Percentiles rank a stretch among this genome's conserved stretches.
Evolutionary conservation across 1,139 yeast species (phyloP).

Genomic region (Lodderomyces pseudojiufengensis): DNA sequence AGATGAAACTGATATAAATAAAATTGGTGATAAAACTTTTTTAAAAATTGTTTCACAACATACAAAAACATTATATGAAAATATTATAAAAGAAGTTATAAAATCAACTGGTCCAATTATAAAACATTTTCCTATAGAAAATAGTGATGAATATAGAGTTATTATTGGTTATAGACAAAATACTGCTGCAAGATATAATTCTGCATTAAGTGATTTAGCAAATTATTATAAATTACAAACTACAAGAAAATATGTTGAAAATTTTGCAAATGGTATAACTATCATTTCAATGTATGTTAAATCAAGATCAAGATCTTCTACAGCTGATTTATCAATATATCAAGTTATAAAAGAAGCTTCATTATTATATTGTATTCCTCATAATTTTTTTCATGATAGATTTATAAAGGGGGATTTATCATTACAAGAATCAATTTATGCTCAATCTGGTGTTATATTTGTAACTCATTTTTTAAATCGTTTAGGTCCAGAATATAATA

Average conservation of each 20-base stretch:
- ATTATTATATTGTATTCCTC: conserved; percentile 85
- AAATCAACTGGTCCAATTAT: conserved; percentile 89
- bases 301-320: conserved; percentile 41
- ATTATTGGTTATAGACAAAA: conserved; percentile 86
- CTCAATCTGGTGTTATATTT: conserved; percentile 90
- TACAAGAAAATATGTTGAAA: conserved; percentile 90
- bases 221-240: conserved; percentile 84
- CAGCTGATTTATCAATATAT: conserved; percentile 70
- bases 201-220: conserved; percentile 84
- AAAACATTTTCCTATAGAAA: conserved; percentile 78
- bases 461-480: conserved; percentile 93
- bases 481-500: conserved; percentile 84
- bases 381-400: conserved; percentile 71
- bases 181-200: conserved; percentile 81
- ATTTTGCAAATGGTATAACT: conserved; percentile 85
- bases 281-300: conserved; percentile 82
- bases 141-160: conserved; percentile 75
- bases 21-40: conserved; percentile 78
- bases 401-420: conserved; percentile 79
- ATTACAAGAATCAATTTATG: conserved; percentile 89
- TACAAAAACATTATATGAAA: conserved; percentile 74
- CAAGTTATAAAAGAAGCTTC: conserved; percentile 96
- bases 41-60: conserved; percentile 74
- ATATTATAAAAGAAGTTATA: conserved; percentile 66
- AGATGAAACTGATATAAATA: conserved; percentile 50